Evolutionary conservation across 1,284 basidiomycete species (phyloP).

Genomic region (Trichosporon sp.): DNA sequence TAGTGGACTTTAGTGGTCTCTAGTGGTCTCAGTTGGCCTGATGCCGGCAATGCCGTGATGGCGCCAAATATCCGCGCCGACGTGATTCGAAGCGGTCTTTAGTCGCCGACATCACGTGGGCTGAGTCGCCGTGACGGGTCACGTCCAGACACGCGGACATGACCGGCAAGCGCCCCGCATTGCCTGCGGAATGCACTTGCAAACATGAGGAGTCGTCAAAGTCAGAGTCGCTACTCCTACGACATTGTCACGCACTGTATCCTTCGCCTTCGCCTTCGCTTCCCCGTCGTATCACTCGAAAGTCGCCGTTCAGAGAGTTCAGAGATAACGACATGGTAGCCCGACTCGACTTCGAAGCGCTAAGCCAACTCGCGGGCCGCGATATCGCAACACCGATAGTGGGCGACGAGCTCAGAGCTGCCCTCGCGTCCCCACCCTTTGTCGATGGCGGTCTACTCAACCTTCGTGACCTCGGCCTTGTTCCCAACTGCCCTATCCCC

Average conservation of each 20-base stretch:
- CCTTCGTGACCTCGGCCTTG: slow-evolving; percentile 13
- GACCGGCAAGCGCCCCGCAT: not conserved
- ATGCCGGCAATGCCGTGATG: not conserved
- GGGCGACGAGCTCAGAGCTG: not conserved
- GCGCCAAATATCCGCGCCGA: not conserved
- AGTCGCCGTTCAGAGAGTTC: not conserved
- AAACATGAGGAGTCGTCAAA: no score
- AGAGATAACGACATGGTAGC: not conserved
- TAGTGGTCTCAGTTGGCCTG: no score
- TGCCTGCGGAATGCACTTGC: no score
- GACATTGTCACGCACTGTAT: no score
- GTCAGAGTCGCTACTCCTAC: not conserved
- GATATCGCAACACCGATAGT: not conserved
- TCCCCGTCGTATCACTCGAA: no score
- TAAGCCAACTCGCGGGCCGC: slow-evolving; percentile 2
- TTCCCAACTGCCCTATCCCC: slow-evolving; percentile 5
- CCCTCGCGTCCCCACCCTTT: slow-evolving; percentile 12
- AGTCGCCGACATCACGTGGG: not conserved
- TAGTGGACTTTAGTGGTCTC: no score
- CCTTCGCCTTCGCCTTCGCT: no score
- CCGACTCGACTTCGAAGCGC: not conserved
- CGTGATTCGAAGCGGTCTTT: not conserved
- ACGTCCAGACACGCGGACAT: not conserved
- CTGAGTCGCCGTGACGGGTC: no score
- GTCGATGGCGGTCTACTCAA: slow-evolving; percentile 10